Evolutionary conservation across 768 basidiomycete species (phyloP).

Genomic region (Lepiota brunneoincarnata): DNA sequence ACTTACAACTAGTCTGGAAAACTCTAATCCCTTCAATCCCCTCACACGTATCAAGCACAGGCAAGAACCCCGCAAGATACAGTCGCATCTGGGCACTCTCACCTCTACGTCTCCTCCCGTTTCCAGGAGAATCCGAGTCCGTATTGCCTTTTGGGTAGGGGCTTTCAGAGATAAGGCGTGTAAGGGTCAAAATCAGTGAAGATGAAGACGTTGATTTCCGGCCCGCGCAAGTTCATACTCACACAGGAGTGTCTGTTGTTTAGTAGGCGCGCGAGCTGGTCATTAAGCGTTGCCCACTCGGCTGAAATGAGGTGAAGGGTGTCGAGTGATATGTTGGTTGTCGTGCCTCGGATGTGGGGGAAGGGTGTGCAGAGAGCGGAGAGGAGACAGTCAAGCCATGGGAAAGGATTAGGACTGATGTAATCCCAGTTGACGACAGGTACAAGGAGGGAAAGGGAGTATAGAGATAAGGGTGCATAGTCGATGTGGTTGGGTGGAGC

Average conservation of each 20-base stretch:
- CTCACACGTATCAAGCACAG: too few species aligned
- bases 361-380: background rate
- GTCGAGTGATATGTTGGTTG: background rate
- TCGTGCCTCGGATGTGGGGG: background rate
- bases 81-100: too few species aligned
- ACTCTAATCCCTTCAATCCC: too few species aligned
- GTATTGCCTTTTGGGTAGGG: background rate
- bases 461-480: background rate
- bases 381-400: conserved; percentile 7
- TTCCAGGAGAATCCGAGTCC: background rate
- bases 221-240: background rate
- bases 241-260: background rate
- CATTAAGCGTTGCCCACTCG: conserved; percentile 8
- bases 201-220: conserved; percentile 6
- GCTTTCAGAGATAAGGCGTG: background rate
- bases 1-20: conserved; percentile 5
- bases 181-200: background rate
- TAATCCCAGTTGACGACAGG: conserved; percentile 8
- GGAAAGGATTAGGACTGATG: too few species aligned
- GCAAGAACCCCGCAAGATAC: too few species aligned
- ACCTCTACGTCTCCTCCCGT: background rate
- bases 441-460: conserved; percentile 5
- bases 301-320: conserved; percentile 6
- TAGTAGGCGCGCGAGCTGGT: conserved; percentile 4
- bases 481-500: conserved; percentile 1